Base-by-base conservation (phyloP, 129 eudicot species). In the carrot (Daucus carota) region DNA sequence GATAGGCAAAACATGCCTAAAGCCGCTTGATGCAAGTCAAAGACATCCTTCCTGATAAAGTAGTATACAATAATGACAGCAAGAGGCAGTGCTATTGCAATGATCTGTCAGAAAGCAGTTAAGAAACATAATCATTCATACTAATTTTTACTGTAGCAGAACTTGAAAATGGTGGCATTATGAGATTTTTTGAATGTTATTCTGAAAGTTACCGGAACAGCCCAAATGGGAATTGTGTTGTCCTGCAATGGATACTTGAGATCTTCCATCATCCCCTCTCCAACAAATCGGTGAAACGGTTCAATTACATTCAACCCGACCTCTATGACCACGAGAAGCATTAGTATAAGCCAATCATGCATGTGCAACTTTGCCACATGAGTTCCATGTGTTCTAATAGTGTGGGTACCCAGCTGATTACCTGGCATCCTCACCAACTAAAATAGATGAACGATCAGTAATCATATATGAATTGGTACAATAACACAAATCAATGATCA, bases 11-110 rank as follows among this genome's bases (percentile, higher is more conserved):
- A 40, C 16, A 77, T 52, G 83, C 90, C 90, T 73, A 86, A 48
- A 11, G 79, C 69, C 17, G 87, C 90, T 65, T 86, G 90, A 73
- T 86, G 90, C 78, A 86, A 82, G 78, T 86, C 90, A 83, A 83
- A 86, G 32, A 86, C 90, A 45, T 86, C 85, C 75, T 74, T 83
- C 76, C 85, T 83, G 31, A 46, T 78, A 32, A 71, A 15, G 79
- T 86, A 86, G 79, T 83, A 80, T 42, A 76, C 77, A 42, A 57
- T 36, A 73, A 86, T 83, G 68, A 86, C 67, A 6, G 54, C 78
- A 70, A 86, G 48, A 42, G 90, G 90, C 70, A 86, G 67, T 68
- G 80, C 40, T 54, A 86, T 74, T 44, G 90, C 81, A 75, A 80
- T 77, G 18, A 86, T 17, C 90, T 86, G 81, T 42, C 24, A 42